phyloP scores from a whole-genome alignment of 163 green algal genomes.

The Prototheca stagnorum region DNA sequence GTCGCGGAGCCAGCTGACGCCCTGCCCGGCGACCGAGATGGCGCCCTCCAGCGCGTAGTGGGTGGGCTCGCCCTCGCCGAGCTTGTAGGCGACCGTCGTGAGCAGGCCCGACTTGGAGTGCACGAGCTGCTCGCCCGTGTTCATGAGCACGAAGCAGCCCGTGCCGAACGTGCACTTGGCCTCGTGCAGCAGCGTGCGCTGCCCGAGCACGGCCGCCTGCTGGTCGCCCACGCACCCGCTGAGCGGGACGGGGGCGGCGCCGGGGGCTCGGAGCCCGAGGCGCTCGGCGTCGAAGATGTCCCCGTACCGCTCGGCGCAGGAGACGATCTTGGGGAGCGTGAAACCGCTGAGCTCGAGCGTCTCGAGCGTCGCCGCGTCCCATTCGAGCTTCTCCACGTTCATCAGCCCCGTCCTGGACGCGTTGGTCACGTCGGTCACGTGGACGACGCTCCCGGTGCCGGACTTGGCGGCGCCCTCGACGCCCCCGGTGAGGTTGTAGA shows the following conservation, averaged over 20 bases:
- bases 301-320: constrained; percentile 61
- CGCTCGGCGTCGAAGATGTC: constrained; percentile 12
- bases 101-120: constrained; percentile 69
- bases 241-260: constrained; percentile 58
- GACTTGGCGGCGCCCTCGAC: constrained; percentile 1
- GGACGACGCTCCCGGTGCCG: too few relatives aligned
- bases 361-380: constrained; percentile 42
- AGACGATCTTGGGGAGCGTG: constrained; percentile 54
- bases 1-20: constrained; percentile 76
- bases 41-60: constrained; percentile 83
- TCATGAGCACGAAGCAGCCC: constrained; percentile 90
- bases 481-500: constrained; percentile 75
- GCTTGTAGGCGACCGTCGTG: constrained; percentile 68
- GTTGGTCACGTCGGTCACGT: constrained; percentile 65
- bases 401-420: constrained; percentile 84
- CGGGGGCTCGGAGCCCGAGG: too few relatives aligned
- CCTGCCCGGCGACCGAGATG: constrained; percentile 73
- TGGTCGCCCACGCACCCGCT: constrained; percentile 88
- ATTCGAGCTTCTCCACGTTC: constrained; percentile 57
- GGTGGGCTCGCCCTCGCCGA: constrained; percentile 33
- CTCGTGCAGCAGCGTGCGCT: constrained; percentile 51
- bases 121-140: constrained; percentile 59
- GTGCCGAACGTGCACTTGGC: constrained; percentile 98
- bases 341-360: constrained; percentile 33
- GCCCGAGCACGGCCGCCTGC: constrained; percentile 81